These are phyloP conservation scores for Ceraceosorus guamensis DNA, from an alignment of 1,284 basidiomycete genomes.

Conservation along the genomic window DNA sequence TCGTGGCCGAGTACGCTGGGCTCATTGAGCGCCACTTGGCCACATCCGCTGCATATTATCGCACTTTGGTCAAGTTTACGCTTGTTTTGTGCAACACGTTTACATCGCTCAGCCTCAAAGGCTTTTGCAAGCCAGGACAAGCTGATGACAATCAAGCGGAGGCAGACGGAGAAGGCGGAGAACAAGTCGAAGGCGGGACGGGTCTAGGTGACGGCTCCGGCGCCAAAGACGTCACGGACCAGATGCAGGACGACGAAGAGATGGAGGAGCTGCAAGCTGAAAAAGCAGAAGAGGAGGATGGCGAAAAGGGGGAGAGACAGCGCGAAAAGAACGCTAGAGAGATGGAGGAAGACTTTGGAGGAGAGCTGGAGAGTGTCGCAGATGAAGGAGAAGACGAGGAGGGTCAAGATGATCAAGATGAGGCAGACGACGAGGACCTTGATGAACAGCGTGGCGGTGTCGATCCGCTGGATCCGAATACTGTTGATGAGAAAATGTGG, in stretches of 20 bases:
- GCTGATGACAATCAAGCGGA: conserved; percentile 21
- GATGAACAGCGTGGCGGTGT: conserved; percentile 81
- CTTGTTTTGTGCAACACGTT: conserved; percentile 70
- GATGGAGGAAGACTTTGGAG: conserved; percentile 60
- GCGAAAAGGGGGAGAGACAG: conserved; percentile 28
- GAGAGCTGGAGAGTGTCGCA: conserved; percentile 60
- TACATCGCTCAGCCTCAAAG: conserved; percentile 68
- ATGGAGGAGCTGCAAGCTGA: conserved; percentile 75
- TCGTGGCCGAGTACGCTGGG: conserved; percentile 29
- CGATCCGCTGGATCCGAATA: conserved; percentile 75
- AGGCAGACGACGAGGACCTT: conserved; percentile 55
- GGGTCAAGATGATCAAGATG: conserved; percentile 52
- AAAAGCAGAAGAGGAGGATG: conserved; percentile 57
- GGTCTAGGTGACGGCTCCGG: conserved; percentile 45
- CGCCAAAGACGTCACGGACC: conserved; percentile 53
- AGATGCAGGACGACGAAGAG: conserved; percentile 67
- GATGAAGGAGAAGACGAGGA: conserved; percentile 58
- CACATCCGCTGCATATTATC: conserved; percentile 59
- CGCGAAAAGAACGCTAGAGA: conserved; percentile 58
- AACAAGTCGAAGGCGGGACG: conserved; percentile 38
- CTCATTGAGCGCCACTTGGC: conserved; percentile 52
- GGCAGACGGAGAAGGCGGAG: conserved; percentile 23
- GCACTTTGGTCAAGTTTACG: conserved; percentile 73
- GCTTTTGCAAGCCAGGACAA: conserved; percentile 61
- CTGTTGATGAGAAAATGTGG: conserved; percentile 96